These are phyloP conservation scores for Saturnispora gosingensis DNA, from an alignment of 805 yeast species.

Conservation along the genomic window DNA sequence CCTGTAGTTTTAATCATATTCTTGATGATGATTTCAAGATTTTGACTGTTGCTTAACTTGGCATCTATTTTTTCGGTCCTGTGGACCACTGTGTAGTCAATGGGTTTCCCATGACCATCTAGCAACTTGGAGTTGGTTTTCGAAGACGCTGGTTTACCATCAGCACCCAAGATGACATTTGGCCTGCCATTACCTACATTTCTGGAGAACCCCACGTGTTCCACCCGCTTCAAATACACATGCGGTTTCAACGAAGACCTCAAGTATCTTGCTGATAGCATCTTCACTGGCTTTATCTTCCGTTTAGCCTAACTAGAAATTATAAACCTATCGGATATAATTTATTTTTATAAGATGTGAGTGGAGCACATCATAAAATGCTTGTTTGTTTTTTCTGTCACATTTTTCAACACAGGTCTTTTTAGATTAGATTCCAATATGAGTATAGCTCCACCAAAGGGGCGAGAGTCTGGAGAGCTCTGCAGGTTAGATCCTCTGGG, in stretches of 20 bases:
- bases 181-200: not conserved
- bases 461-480: not conserved
- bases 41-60: conserved; percentile 4
- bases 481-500: not conserved
- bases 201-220: not conserved
- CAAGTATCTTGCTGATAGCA: not conserved
- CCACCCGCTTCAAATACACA: not conserved
- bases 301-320: not conserved
- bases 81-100: conserved; percentile 1
- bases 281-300: not conserved
- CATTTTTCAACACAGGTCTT: not conserved
- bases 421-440: not conserved
- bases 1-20: conserved; percentile 60
- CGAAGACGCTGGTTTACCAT: conserved; percentile 4
- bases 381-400: not conserved
- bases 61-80: conserved; percentile 3
- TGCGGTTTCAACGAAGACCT: not conserved
- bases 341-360: not conserved
- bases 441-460: not conserved
- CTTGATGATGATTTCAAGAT: conserved; percentile 27
- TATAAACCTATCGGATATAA: not conserved
- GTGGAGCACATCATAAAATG: not conserved
- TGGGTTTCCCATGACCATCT: not conserved
- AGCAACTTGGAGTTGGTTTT: not conserved
- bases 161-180: conserved; percentile 6